phyloP scores from a whole-genome alignment of 2,329 filamentous ascomycete genomes.

The Mariannaea sp. region DNA sequence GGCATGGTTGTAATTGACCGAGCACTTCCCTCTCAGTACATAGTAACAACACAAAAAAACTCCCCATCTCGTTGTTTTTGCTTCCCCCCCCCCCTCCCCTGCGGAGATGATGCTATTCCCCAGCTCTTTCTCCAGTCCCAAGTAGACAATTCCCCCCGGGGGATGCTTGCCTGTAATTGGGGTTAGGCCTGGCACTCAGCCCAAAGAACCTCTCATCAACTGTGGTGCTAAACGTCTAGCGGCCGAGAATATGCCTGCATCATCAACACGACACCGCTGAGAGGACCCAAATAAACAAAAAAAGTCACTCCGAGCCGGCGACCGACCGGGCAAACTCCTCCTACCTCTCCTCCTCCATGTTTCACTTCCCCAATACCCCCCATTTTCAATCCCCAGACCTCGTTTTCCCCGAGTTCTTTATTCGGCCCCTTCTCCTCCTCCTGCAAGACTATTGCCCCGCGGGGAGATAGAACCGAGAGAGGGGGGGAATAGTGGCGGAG shows the following conservation, averaged over 20 bases:
- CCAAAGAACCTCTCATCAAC: no score
- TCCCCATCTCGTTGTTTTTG: neutral
- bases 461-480: neutral
- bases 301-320: slow-evolving; percentile 30
- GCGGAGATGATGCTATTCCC: slow-evolving; percentile 19
- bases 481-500: no score
- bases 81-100: neutral
- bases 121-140: slow-evolving; percentile 2
- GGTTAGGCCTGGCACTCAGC: no score
- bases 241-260: slow-evolving; percentile 4
- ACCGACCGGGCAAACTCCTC: slow-evolving; percentile 23
- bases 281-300: neutral
- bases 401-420: neutral
- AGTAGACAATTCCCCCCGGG: slow-evolving; percentile 6
- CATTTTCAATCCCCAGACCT: slow-evolving; percentile 14
- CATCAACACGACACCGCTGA: neutral
- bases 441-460: slow-evolving; percentile 7
- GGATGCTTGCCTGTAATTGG: neutral
- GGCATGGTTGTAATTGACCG: slow-evolving; percentile 39
- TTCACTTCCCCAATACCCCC: slow-evolving; percentile 26
- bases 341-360: slow-evolving; percentile 9
- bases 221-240: neutral
- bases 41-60: no score
- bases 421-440: neutral
- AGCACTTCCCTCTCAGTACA: slow-evolving; percentile 26